Percentiles rank a stretch among this genome's conserved stretches.
phyloP scores from a whole-genome alignment of 1,284 basidiomycete species.

The Ceratobasidium sp. region DNA sequence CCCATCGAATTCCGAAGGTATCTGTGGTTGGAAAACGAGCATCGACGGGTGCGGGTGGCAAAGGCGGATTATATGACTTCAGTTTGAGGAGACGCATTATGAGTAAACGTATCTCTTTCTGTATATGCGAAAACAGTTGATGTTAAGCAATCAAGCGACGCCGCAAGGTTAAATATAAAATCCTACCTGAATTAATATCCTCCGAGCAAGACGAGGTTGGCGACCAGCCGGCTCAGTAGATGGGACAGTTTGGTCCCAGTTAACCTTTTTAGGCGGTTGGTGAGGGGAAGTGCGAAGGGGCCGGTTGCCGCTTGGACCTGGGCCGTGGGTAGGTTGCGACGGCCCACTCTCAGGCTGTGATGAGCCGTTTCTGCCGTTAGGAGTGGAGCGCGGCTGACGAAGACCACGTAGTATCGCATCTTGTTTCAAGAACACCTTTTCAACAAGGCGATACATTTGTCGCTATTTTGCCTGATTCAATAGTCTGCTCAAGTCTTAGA shows the following conservation, averaged over 20 bases:
- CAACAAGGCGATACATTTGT: background rate
- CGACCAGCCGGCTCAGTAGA: background rate
- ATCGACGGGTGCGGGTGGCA: background rate
- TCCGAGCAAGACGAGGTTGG: too few relatives aligned
- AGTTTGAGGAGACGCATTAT: background rate
- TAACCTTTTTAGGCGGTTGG: background rate
- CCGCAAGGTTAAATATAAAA: too few relatives aligned
- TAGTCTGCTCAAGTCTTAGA: background rate
- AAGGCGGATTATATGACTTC: background rate
- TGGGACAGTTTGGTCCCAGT: background rate
- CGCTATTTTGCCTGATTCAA: background rate
- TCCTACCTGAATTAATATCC: too few relatives aligned
- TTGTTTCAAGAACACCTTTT: background rate
- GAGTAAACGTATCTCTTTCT: background rate
- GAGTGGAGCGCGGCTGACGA: background rate
- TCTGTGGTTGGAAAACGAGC: background rate
- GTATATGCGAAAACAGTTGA: too few relatives aligned
- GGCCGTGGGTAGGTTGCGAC: too few relatives aligned
- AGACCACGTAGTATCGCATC: background rate
- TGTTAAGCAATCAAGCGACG: too few relatives aligned
- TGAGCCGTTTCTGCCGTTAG: background rate
- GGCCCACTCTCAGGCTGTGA: too few relatives aligned
- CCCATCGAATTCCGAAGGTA: conserved; percentile 3
- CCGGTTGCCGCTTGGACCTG: background rate
- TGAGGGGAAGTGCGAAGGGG: background rate